phyloP scores from a whole-genome alignment of 768 basidiomycete genomes.

The Nevesoporus exiguus region DNA sequence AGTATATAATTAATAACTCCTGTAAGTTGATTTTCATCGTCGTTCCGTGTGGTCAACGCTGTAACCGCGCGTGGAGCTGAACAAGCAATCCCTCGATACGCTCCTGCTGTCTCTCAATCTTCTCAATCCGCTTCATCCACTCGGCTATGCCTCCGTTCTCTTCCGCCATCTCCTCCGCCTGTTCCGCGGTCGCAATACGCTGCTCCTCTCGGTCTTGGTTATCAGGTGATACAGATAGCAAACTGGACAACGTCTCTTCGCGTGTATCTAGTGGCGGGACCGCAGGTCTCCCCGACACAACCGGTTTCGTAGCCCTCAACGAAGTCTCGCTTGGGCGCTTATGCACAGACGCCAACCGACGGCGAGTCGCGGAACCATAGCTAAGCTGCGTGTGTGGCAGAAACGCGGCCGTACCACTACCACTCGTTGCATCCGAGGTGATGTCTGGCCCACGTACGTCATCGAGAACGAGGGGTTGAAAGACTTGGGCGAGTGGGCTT shows the following conservation, averaged over 20 bases:
- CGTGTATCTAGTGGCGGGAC: constrained; percentile 26
- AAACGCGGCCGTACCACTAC: constrained; percentile 4
- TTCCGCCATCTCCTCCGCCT: constrained; percentile 27
- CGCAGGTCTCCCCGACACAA: constrained; percentile 8
- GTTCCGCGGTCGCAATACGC: constrained; percentile 22
- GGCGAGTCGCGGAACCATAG: constrained; percentile 40
- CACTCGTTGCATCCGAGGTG: constrained; percentile 11
- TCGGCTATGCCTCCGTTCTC: constrained; percentile 26
- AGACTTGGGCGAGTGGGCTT: constrained; percentile 69
- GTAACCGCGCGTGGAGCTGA: constrained; percentile 25
- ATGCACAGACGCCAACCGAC: constrained; percentile 29
- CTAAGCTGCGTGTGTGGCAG: constrained; percentile 22
- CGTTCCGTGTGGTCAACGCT: neutral
- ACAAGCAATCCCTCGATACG: constrained; percentile 48
- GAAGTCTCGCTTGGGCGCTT: constrained; percentile 17
- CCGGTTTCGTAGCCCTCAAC: neutral
- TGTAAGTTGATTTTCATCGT: neutral
- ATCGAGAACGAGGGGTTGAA: constrained; percentile 61
- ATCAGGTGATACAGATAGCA: constrained; percentile 30
- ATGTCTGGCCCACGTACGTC: constrained; percentile 37
- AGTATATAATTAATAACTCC: neutral
- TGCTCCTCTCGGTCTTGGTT: constrained; percentile 3
- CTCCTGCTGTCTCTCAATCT: constrained; percentile 43
- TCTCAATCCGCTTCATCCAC: constrained; percentile 35
- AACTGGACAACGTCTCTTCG: constrained; percentile 14